Evolutionary conservation across 2,329 filamentous ascomycete genomes (phyloP), one percentile per base, ranked within the genome.

Genomic region (Colletotrichum spaethianum): DNA sequence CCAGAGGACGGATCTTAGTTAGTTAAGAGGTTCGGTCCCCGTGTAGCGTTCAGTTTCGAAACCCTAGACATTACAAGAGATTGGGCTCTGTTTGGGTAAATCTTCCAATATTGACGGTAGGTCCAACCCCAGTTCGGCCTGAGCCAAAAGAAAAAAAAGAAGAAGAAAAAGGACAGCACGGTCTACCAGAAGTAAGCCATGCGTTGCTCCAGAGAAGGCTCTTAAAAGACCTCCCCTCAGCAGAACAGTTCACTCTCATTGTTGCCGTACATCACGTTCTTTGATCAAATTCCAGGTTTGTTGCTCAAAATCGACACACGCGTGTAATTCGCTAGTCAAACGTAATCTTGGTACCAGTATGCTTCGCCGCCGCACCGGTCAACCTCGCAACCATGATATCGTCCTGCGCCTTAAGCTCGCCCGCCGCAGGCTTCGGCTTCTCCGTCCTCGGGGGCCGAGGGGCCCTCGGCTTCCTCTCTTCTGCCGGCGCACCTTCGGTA

Each of bases 291-390:
- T 23, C 31, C 31, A 38, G 31, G 4, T 20, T 38, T 28, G 3
- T 40, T 63, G 61, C 33, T 42, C 16, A 7, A n/a, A 42, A 63
- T 5, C 26, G 61, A 63, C 18, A n/a, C 12, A 18, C 42, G 16
- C 36, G 23, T 16, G 11, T 63, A 33, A 26, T 70, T 57, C 65
- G 38, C 80, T 86, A 93, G 53, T 56, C 53, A 78, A 98, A 97
- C 0, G 91, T 94, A 69, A 90, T 90, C 86, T 96, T 97, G 83
- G 92, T 94, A 67, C 95, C 95, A 74, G 92, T 88, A 9, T 89
- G 87, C 82, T 93, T 91, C 28, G 96, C 93, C 80, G 96, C 94
- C 9, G 91, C 92, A 70, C 93, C 94, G 53, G 92, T 95, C 75
- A 95, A 88, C 77, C 93, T 89, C 66, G 92, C 88, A 18, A 88